These are phyloP conservation scores for Quercus aquifolioides DNA, from an alignment of 306 rosid species.

Conservation along the genomic window DNA sequence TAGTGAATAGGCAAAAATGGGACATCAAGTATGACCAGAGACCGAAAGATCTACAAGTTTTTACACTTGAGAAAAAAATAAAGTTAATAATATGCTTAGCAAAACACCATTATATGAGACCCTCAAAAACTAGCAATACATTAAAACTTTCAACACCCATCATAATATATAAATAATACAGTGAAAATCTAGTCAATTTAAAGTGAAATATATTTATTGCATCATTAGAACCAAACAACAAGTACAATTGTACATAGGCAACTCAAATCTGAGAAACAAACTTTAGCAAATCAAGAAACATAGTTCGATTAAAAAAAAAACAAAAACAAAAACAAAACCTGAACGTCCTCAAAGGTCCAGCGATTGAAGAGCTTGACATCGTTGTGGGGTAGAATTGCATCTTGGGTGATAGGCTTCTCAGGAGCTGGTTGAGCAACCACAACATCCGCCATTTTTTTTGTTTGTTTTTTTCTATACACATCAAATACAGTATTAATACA, in stretches of 20 bases:
- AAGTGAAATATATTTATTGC: neutral
- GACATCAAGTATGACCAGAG: too few species aligned
- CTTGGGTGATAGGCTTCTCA: neutral
- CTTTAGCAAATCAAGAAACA: too few species aligned
- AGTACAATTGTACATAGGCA: too few species aligned
- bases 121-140: neutral
- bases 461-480: neutral
- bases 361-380: constrained; percentile 39
- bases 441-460: constrained; percentile 7
- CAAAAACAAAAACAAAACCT: neutral
- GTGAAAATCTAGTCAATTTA: neutral
- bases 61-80: neutral
- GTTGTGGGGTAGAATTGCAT: neutral
- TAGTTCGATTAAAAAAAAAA: too few species aligned
- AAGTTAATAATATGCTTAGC: neutral
- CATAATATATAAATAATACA: neutral
- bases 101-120: too few species aligned
- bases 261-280: too few species aligned
- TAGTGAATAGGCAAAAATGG: too few species aligned
- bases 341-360: constrained; percentile 29
- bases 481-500: neutral
- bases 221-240: neutral
- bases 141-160: neutral
- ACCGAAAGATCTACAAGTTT: too few species aligned
- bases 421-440: neutral